These are phyloP conservation scores for Calonectria fujianensis DNA, from an alignment of 2,329 filamentous ascomycete genomes.

Conservation along the genomic window DNA sequence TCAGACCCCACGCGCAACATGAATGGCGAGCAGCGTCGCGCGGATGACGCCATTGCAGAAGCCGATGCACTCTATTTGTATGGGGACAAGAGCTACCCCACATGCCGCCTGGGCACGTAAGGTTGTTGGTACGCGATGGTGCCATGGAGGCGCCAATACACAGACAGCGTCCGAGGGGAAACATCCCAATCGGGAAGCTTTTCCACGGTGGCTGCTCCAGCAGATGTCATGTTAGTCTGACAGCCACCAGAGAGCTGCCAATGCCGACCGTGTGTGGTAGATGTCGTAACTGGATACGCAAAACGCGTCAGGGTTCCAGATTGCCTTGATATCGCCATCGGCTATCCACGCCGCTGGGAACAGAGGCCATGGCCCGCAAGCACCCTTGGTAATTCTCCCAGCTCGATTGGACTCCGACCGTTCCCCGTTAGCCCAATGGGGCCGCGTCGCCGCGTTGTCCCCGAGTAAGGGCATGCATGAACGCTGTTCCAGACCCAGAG, in stretches of 20 bases:
- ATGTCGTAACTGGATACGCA: conserved; percentile 16
- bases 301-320: conserved; percentile 22
- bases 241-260: not conserved
- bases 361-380: not conserved
- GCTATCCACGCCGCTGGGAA: conserved; percentile 5
- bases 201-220: conserved; percentile 17
- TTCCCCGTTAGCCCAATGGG: conserved; percentile 19
- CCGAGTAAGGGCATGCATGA: conserved; percentile 33
- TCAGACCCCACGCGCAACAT: not conserved
- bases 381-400: conserved; percentile 17
- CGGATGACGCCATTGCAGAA: conserved; percentile 13
- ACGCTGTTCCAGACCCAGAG: conserved; percentile 22
- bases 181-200: conserved; percentile 15
- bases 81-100: conserved; percentile 1
- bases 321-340: not conserved
- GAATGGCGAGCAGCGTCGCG: conserved; percentile 11
- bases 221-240: conserved; percentile 18
- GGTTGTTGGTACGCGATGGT: conserved; percentile 5
- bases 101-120: not conserved
- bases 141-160: conserved; percentile 3
- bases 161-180: conserved; percentile 10
- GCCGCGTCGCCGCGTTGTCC: conserved; percentile 4
- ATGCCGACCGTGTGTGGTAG: not conserved
- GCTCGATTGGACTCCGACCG: conserved; percentile 12
- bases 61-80: conserved; percentile 20